phyloP scores from a whole-genome alignment of 2,329 filamentous ascomycete species.

The Ophiobolus disseminans region DNA sequence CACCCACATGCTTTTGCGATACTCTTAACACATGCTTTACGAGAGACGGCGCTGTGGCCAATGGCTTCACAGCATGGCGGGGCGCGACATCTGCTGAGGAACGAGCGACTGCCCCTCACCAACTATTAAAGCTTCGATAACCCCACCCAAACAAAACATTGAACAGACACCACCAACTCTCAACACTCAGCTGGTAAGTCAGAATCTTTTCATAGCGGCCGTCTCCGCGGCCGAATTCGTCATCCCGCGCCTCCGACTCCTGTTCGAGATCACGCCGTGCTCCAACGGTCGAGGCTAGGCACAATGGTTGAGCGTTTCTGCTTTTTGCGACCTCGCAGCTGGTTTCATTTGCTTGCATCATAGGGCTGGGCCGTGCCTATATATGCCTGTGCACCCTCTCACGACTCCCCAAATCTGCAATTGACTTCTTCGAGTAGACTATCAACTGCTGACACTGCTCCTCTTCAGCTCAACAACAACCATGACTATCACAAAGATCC shows the following conservation, averaged over 20 bases:
- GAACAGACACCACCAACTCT: constrained; percentile 27
- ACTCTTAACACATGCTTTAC: constrained; percentile 33
- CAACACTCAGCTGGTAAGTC: constrained; percentile 44
- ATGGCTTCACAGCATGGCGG: constrained; percentile 31
- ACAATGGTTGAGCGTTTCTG: constrained; percentile 35
- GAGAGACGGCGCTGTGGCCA: constrained; percentile 28
- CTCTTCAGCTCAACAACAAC: constrained; percentile 51
- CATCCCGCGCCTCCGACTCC: constrained; percentile 33
- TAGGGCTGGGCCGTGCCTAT: constrained; percentile 27
- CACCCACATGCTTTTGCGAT: constrained; percentile 28
- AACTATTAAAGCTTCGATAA: constrained; percentile 26
- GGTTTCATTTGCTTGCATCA: constrained; percentile 22
- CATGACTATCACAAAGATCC: constrained; percentile 73
- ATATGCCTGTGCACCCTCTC: constrained; percentile 26
- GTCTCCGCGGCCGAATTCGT: constrained; percentile 46
- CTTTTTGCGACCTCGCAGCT: constrained; percentile 34
- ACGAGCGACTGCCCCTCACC: constrained; percentile 31
- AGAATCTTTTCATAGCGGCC: constrained; percentile 27
- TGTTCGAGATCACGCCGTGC: constrained; percentile 24
- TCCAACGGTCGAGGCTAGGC: constrained; percentile 26
- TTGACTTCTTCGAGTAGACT: constrained; percentile 29
- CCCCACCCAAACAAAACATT: constrained; percentile 35
- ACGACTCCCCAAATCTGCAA: constrained; percentile 22
- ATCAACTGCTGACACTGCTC: constrained; percentile 23
- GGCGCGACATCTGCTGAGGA: constrained; percentile 28